Percentiles rank a stretch among this genome's conserved stretches.
These are phyloP conservation scores for Aspergillus baeticus DNA, from an alignment of 495 filamentous ascomycete genomes.

Conservation along the genomic window DNA sequence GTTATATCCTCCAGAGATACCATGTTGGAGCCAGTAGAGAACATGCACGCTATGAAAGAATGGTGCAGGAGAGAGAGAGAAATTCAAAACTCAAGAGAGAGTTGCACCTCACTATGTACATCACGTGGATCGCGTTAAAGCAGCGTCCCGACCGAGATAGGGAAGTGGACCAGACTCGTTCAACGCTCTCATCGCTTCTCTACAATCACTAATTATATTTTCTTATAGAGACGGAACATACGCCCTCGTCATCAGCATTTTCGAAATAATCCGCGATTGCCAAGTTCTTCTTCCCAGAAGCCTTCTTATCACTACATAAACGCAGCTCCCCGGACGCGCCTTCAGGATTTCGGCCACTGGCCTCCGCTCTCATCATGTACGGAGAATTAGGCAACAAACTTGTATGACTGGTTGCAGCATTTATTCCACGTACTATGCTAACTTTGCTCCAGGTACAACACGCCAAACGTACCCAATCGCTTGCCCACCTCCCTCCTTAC, in stretches of 20 bases:
- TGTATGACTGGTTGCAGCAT: constrained; percentile 38
- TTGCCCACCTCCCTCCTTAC: constrained; percentile 86
- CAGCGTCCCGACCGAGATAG: background rate
- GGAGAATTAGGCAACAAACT: constrained; percentile 88
- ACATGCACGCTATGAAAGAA: no score
- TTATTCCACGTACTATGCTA: background rate
- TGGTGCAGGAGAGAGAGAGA: no score
- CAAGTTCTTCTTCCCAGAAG: no score
- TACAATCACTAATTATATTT: background rate
- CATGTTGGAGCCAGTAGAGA: no score
- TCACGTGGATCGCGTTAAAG: background rate
- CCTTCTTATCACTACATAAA: background rate
- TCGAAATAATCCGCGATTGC: no score
- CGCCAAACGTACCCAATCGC: constrained; percentile 90
- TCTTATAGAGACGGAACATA: background rate
- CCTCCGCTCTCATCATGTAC: constrained; percentile 62
- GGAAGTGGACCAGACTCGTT: background rate
- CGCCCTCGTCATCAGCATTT: no score
- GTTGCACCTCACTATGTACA: background rate
- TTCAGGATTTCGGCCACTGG: background rate
- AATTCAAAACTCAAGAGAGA: no score
- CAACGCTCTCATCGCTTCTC: background rate
- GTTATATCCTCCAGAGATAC: no score
- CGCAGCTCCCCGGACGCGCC: background rate
- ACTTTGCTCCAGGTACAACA: constrained; percentile 72